These are phyloP conservation scores for Phlegmacium glaucopus DNA, from an alignment of 768 basidiomycete species.

Conservation along the genomic window DNA sequence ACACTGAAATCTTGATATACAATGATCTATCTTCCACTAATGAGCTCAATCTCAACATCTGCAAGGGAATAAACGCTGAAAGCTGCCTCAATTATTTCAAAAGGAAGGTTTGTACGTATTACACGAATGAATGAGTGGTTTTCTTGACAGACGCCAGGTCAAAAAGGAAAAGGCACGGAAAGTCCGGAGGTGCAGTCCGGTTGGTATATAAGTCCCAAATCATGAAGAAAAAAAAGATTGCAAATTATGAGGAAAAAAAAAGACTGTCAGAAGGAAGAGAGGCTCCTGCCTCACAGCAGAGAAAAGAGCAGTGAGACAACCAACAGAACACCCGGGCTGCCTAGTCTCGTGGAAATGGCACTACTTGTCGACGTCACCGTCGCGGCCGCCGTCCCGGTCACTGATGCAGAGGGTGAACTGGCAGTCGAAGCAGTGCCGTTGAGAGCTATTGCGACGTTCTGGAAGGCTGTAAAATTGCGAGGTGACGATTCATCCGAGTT, in stretches of 20 bases:
- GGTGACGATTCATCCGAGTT: slow-evolving; percentile 50
- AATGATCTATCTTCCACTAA: too few relatives aligned
- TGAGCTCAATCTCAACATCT: too few relatives aligned
- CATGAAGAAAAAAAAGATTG: too few relatives aligned
- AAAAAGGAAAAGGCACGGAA: slow-evolving; percentile 16
- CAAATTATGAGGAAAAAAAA: slow-evolving; percentile 12
- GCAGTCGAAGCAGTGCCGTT: too few relatives aligned
- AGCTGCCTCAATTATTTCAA: slow-evolving; percentile 11
- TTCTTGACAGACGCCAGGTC: slow-evolving; percentile 15
- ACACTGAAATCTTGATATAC: too few relatives aligned
- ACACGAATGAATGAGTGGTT: slow-evolving; percentile 15
- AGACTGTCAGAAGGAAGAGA: slow-evolving; percentile 3
- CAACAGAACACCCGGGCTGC: slow-evolving; percentile 28
- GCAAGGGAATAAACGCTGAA: not conserved
- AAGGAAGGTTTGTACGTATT: slow-evolving; percentile 1
- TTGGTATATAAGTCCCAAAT: slow-evolving; percentile 17
- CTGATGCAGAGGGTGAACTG: too few relatives aligned
- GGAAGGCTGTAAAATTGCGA: slow-evolving; percentile 55
- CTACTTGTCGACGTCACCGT: slow-evolving; percentile 23
- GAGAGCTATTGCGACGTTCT: slow-evolving; percentile 47
- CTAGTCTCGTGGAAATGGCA: slow-evolving; percentile 30
- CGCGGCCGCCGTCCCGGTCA: slow-evolving; percentile 27
- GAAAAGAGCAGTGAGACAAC: slow-evolving; percentile 28
- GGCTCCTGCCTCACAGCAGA: slow-evolving; percentile 26
- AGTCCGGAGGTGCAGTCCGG: slow-evolving; percentile 19